These are phyloP conservation scores for Cytospora paraplurivora DNA, from an alignment of 2,329 filamentous ascomycete genomes.

Conservation along the genomic window DNA sequence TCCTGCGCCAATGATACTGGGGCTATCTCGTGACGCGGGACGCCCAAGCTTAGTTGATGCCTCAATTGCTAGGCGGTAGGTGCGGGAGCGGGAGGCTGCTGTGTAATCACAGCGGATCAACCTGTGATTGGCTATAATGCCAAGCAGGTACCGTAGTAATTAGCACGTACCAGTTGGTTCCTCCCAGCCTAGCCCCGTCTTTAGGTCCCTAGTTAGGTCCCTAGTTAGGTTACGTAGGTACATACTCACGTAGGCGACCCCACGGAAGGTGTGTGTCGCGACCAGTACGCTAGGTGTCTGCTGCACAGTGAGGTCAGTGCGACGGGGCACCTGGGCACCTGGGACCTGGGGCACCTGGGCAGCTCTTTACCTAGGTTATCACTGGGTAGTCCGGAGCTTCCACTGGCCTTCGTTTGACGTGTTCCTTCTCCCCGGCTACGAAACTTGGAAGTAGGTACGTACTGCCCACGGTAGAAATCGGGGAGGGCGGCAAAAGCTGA, in stretches of 20 bases:
- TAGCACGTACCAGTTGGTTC: not conserved
- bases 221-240: not conserved
- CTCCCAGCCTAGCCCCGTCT: not conserved
- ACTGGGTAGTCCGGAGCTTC: not conserved
- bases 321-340: not conserved
- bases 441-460: too few relatives aligned
- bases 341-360: not conserved
- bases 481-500: slow-evolving; percentile 7
- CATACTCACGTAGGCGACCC: too few relatives aligned
- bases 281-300: too few relatives aligned
- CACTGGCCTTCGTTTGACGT: not conserved
- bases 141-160: not conserved
- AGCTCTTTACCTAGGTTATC: not conserved
- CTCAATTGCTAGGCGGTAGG: slow-evolving; percentile 26
- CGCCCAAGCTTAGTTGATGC: slow-evolving; percentile 19
- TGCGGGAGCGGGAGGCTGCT: not conserved
- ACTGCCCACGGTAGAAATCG: slow-evolving; percentile 6
- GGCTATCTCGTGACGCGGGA: slow-evolving; percentile 2
- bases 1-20: not conserved
- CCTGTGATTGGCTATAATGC: slow-evolving; percentile 15
- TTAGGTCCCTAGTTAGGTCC: not conserved
- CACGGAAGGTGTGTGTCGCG: too few relatives aligned
- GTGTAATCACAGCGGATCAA: slow-evolving; percentile 25
- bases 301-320: not conserved
- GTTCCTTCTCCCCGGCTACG: not conserved